Base-by-base conservation (phyloP, 129 eudicot genomes). In the Kitagawia praeruptora region DNA sequence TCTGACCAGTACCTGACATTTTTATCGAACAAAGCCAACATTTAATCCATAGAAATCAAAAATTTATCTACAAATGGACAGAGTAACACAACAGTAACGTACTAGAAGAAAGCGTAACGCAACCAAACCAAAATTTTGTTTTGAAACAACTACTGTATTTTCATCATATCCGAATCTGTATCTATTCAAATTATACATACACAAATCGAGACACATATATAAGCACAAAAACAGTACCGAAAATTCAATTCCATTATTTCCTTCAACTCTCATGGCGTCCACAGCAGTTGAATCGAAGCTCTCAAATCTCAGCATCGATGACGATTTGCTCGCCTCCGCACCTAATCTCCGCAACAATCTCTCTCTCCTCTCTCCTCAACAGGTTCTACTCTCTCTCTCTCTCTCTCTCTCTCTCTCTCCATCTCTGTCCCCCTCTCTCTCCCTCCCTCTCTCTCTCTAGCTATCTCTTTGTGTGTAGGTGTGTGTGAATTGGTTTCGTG, bases 341-440 rank as follows among this genome's bases (percentile, higher is more conserved):
- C 91, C 90, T 2, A 90, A 90, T 84, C 89, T 95, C 49, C 85
- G 75, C 31, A 90, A 85, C 42, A 95, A 90, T 27, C 90, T 95
- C 71, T 81, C 88, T 0, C 78, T 95, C 46, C 88, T 95, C 76
- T 79, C 97, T 34, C 85, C 96, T 18, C 73, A 89, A 8, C 97
- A 95, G 93, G 99, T 95, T 42, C 49, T 46, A 4, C 34, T 21
- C 28, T 42, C 58, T 16, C 61, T 15, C 56, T 16, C 23, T 16
- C 23, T 16, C 23, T 4, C 23, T 16, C 23, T 3, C 21, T 15
- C 19, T 0, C 54, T 4, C 54, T 7, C 45, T 42, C 45, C 7
- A 10, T 7, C 45, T 8, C 8, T 1, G 1, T 1, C 5, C 0
- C 8, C 10, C 2, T 6, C 45, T 9, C 13, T 44, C 47, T 9